A percentile compares a stretch with the other conserved stretches of the same genome.
Evolutionary conservation across 78 protist genomes (phyloP).

Genomic region (Dictyostelium brefeldianum): DNA sequence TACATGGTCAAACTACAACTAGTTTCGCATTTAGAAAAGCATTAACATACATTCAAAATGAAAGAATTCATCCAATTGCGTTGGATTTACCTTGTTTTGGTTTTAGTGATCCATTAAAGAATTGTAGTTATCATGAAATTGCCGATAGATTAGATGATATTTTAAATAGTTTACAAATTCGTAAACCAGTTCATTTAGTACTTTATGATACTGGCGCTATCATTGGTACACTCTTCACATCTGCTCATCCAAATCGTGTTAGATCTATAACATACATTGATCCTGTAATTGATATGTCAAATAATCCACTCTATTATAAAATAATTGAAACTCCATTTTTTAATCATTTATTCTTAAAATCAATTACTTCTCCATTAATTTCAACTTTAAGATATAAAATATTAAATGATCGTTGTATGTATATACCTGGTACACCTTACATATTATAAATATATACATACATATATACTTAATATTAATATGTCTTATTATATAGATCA

Average conservation of each 20-base stretch:
- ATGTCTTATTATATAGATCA: conserved; percentile 5
- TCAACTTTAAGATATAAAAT: conserved; percentile 44
- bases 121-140: conserved; percentile 23
- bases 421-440: not conserved
- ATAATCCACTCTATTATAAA: conserved; percentile 23
- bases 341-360: not conserved
- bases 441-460: not conserved
- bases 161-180: conserved; percentile 26
- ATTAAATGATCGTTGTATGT: not conserved
- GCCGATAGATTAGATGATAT: conserved; percentile 46
- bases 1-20: conserved; percentile 59
- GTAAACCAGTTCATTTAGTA: conserved; percentile 36
- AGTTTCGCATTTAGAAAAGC: conserved; percentile 25
- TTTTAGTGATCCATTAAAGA: conserved; percentile 20
- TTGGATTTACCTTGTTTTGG: conserved; percentile 79
- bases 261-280: conserved; percentile 29
- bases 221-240: conserved; percentile 3
- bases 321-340: conserved; percentile 20
- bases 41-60: not conserved
- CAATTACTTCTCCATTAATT: conserved; percentile 20
- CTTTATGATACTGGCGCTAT: conserved; percentile 30
- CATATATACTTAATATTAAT: no score
- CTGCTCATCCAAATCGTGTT: conserved; percentile 20
- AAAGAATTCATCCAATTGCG: conserved; percentile 31
- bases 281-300: conserved; percentile 33